A percentile compares a stretch with the other conserved stretches of the same genome.
These are phyloP conservation scores for Solanum arcanum DNA, from an alignment of 257 asterid genomes.

Conservation along the genomic window DNA sequence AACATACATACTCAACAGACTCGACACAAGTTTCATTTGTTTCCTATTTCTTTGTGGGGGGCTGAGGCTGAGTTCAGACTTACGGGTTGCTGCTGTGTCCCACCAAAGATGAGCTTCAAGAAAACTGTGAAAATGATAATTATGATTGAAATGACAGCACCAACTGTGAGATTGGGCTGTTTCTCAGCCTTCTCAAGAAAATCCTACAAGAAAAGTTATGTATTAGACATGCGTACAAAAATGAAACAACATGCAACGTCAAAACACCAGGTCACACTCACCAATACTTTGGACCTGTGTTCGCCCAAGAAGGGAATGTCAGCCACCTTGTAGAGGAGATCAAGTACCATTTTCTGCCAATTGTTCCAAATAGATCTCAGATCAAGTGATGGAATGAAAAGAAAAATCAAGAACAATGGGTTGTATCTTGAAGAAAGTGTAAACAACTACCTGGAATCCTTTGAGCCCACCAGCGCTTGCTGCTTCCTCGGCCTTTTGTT, in stretches of 20 bases:
- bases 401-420: not conserved
- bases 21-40: not conserved
- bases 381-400: not conserved
- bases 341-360: slow-evolving; percentile 63
- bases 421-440: not conserved
- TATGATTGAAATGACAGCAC: slow-evolving; percentile 34
- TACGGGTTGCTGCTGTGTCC: slow-evolving; percentile 68
- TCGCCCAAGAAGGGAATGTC: slow-evolving; percentile 79
- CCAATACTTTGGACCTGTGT: slow-evolving; percentile 65
- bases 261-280: slow-evolving; percentile 10
- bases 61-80: not conserved
- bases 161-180: slow-evolving; percentile 75
- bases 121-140: slow-evolving; percentile 46
- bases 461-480: slow-evolving; percentile 51
- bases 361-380: not conserved
- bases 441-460: slow-evolving; percentile 57
- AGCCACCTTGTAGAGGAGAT: slow-evolving; percentile 70
- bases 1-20: not conserved
- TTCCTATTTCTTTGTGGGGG: not conserved
- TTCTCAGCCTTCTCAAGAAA: slow-evolving; percentile 79
- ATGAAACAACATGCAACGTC: not conserved
- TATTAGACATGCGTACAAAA: not conserved
- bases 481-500: slow-evolving; percentile 58
- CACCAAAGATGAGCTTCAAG: slow-evolving; percentile 61
- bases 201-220: slow-evolving; percentile 34